phyloP scores from a whole-genome alignment of 352 stramenopile genomes.

The Globisporangium spinosum region DNA sequence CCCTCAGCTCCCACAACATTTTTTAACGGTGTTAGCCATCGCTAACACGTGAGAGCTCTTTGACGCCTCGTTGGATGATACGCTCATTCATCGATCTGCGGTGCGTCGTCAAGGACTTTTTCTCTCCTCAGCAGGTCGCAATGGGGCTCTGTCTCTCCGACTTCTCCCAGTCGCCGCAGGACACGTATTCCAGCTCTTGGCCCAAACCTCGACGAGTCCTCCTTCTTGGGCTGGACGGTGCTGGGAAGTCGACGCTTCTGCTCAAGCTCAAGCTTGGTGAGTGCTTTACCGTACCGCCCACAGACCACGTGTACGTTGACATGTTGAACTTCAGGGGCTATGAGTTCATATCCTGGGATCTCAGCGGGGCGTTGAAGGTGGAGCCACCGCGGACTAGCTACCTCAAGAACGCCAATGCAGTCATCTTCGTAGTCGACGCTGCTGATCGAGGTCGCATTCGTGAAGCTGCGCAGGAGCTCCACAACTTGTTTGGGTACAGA shows the following conservation, averaged over 20 bases:
- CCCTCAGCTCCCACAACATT: too few species aligned
- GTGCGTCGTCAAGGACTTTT: too few species aligned
- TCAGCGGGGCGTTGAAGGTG: constrained; percentile 41
- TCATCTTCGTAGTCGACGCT: constrained; percentile 86
- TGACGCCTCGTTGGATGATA: too few species aligned
- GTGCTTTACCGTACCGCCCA: neutral
- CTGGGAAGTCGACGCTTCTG: neutral
- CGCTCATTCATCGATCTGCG: too few species aligned
- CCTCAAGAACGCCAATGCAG: constrained; percentile 30
- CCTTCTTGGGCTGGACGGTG: neutral
- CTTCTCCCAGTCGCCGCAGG: neutral
- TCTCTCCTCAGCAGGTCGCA: neutral
- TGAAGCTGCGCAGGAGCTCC: constrained; percentile 40
- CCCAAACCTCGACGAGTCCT: neutral
- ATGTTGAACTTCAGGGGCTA: neutral
- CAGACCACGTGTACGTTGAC: neutral
- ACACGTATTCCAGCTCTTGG: neutral
- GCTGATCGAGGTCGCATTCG: constrained; percentile 49
- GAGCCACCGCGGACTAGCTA: constrained; percentile 71
- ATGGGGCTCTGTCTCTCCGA: neutral
- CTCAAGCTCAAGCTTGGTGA: neutral
- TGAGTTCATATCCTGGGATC: constrained; percentile 50
- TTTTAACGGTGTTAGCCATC: too few species aligned
- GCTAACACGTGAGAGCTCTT: too few species aligned
- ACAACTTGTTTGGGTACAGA: constrained; percentile 38